phyloP scores from a whole-genome alignment of 176 grass and related monocot species.

The Canna indica region DNA sequence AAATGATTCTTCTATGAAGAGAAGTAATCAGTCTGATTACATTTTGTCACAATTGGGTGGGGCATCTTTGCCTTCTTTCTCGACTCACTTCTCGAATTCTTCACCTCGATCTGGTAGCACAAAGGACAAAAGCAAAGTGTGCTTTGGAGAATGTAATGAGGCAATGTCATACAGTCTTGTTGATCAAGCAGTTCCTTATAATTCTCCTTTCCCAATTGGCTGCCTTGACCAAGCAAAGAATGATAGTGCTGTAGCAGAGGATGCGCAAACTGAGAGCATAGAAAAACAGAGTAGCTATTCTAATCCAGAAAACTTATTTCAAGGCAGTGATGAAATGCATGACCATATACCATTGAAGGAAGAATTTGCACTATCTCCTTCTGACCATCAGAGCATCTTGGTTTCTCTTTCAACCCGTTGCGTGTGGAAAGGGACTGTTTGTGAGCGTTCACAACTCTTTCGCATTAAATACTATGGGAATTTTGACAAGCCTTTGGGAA shows the following conservation, averaged over 20 bases:
- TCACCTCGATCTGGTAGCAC: conserved; percentile 22
- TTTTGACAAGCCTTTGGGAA: conserved; percentile 85
- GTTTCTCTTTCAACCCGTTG: conserved; percentile 81
- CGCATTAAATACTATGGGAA: conserved; percentile 97
- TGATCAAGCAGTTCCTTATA: conserved; percentile 12
- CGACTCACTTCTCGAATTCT: conserved; percentile 19
- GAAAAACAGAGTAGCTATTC: conserved; percentile 26
- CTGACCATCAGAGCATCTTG: conserved; percentile 87
- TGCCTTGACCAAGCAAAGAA: conserved; percentile 28
- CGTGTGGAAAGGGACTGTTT: conserved; percentile 93
- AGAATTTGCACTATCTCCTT: conserved; percentile 43
- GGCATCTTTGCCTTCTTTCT: conserved; percentile 26
- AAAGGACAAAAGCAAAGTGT: conserved; percentile 36
- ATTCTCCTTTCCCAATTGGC: conserved; percentile 26
- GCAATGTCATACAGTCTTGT: conserved; percentile 24
- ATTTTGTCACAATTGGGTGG: conserved; percentile 12
- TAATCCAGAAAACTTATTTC: conserved; percentile 28
- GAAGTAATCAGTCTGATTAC: conserved; percentile 23
- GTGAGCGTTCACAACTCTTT: conserved; percentile 75
- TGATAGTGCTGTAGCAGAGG: conserved; percentile 26
- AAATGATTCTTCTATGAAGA: conserved; percentile 20
- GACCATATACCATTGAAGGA: conserved; percentile 48
- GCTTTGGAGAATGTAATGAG: conserved; percentile 44
- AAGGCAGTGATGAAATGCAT: conserved; percentile 36
- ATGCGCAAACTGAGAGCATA: conserved; percentile 19